phyloP scores from a whole-genome alignment of 768 basidiomycete genomes.

The Naganishia vishniacii region DNA sequence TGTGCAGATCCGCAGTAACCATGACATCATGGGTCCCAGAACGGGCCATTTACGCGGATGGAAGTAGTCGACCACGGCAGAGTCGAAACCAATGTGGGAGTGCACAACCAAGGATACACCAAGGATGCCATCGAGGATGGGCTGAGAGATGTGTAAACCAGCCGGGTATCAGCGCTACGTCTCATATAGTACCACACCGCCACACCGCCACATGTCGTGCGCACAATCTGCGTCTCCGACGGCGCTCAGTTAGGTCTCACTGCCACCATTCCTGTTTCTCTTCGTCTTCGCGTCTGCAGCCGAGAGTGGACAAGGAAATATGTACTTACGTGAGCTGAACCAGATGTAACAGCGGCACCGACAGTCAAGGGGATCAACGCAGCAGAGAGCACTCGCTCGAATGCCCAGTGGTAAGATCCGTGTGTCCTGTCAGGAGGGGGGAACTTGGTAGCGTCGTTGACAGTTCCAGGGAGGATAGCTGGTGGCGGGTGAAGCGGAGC shows the following conservation, averaged over 20 bases:
- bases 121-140: conserved; percentile 81
- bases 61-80: conserved; percentile 76
- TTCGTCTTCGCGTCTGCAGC: too few relatives aligned
- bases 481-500: too few relatives aligned
- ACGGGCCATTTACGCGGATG: conserved; percentile 90
- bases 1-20: conserved; percentile 72
- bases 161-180: not conserved
- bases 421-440: conserved; percentile 72
- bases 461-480: conserved; percentile 85
- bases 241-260: too few relatives aligned
- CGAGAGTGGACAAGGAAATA: not conserved
- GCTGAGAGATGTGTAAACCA: conserved; percentile 46
- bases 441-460: conserved; percentile 90
- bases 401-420: conserved; percentile 87
- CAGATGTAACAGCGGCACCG: conserved; percentile 67
- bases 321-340: conserved; percentile 54
- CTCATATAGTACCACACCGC: not conserved
- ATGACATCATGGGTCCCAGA: conserved; percentile 63
- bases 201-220: not conserved
- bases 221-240: too few relatives aligned
- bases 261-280: too few relatives aligned
- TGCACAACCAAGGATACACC: conserved; percentile 84
- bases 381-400: conserved; percentile 86
- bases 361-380: conserved; percentile 80
- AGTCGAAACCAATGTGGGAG: conserved; percentile 81